Conservation (phyloP, 2,329 filamentous ascomycete species). For the Elsinoe necatrix region DNA sequence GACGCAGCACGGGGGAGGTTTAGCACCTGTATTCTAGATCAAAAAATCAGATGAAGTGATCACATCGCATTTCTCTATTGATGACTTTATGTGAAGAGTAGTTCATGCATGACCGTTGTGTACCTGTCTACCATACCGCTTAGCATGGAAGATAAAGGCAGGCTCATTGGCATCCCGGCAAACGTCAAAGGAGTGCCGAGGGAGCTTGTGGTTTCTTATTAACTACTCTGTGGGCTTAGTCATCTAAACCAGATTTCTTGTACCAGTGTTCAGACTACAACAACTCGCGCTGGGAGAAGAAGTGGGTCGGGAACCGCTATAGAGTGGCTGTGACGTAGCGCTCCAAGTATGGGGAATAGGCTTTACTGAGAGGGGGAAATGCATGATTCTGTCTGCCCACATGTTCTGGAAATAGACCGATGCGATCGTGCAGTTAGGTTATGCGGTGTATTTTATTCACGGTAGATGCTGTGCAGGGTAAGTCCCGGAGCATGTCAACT, state of each 20-base stretch:
- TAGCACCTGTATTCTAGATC: slow-evolving; percentile 5
- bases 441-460: no score
- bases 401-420: no score
- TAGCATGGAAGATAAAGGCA: no score
- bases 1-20: not conserved
- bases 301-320: not conserved
- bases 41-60: not conserved
- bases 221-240: no score
- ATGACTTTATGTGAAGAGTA: not conserved
- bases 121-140: not conserved
- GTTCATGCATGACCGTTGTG: not conserved
- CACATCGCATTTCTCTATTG: not conserved
- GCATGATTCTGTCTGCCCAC: not conserved
- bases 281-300: no score
- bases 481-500: no score
- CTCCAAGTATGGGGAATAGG: not conserved
- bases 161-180: not conserved
- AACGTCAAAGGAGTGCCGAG: not conserved
- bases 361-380: not conserved
- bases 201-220: not conserved
- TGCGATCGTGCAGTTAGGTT: no score
- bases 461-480: no score
- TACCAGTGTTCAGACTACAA: no score
- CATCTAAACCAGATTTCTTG: no score
- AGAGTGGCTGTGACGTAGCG: not conserved